These are phyloP conservation scores for Gaeumannomyces tritici DNA, from an alignment of 2,329 filamentous ascomycete species.

Conservation along the genomic window DNA sequence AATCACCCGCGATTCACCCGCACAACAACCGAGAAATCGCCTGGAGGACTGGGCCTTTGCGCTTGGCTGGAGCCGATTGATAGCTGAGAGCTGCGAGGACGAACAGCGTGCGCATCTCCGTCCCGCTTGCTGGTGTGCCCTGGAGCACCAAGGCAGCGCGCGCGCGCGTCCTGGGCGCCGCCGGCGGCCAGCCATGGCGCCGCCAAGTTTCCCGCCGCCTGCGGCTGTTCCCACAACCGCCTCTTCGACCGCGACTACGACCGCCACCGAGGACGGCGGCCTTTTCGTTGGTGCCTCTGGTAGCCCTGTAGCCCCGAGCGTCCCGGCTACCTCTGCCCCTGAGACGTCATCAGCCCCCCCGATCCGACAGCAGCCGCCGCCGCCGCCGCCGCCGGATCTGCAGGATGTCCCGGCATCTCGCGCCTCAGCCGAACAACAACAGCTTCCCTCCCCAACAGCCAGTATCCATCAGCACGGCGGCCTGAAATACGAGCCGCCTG, in stretches of 20 bases:
- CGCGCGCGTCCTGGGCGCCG: background rate
- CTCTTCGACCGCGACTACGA: background rate
- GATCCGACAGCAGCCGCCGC: background rate
- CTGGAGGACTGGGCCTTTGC: background rate
- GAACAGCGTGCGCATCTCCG: background rate
- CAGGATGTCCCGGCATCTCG: background rate
- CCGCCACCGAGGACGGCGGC: background rate
- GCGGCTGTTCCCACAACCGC: background rate
- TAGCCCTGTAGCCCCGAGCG: background rate
- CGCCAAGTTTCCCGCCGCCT: background rate
- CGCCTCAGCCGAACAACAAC: background rate
- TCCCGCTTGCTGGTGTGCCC: background rate
- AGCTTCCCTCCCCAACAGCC: background rate
- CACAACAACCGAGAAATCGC: conserved; percentile 3
- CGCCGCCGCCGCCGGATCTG: background rate
- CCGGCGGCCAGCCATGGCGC: background rate
- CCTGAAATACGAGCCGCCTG: background rate
- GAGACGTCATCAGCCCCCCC: background rate
- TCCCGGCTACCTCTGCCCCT: background rate
- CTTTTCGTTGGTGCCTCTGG: background rate
- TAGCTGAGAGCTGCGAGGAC: background rate
- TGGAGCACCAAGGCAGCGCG: background rate
- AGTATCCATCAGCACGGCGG: background rate
- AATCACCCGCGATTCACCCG: conserved; percentile 4
- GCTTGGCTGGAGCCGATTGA: background rate